These are phyloP conservation scores for Trifolium dubium DNA, from an alignment of 306 rosid species.

Conservation along the genomic window DNA sequence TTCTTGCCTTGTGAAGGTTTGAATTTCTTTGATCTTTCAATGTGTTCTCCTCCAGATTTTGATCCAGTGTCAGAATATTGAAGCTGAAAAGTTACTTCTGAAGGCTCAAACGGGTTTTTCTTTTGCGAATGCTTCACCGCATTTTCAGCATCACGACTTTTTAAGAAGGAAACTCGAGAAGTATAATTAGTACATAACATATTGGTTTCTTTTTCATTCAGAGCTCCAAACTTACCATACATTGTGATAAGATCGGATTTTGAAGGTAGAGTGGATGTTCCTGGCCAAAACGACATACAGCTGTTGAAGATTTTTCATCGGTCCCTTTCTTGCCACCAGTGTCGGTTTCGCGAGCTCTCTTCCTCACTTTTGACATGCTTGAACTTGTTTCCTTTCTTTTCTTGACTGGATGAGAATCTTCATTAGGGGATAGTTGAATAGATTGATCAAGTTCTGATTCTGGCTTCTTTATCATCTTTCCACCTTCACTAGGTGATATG, in stretches of 20 bases:
- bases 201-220: conserved; percentile 62
- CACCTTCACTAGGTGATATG: too few relatives aligned
- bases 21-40: conserved; percentile 41
- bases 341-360: conserved; percentile 34
- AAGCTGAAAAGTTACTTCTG: conserved; percentile 55
- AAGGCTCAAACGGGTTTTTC: conserved; percentile 56
- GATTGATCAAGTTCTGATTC: too few relatives aligned
- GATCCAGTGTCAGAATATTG: conserved; percentile 33
- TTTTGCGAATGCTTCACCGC: conserved; percentile 58
- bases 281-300: conserved; percentile 62
- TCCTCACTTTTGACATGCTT: not conserved
- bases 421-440: conserved; percentile 16
- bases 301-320: conserved; percentile 38
- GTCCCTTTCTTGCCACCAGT: conserved; percentile 24
- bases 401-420: conserved; percentile 44
- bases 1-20: conserved; percentile 39
- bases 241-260: conserved; percentile 60
- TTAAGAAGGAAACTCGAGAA: conserved; percentile 63
- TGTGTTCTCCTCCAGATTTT: conserved; percentile 52
- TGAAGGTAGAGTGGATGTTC: conserved; percentile 65
- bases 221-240: conserved; percentile 65
- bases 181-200: conserved; percentile 53
- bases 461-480: too few relatives aligned
- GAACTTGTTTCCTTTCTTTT: conserved; percentile 41
- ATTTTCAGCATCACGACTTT: conserved; percentile 55